These are phyloP conservation scores for Primulina eburnea DNA, from an alignment of 257 asterid species.

Conservation along the genomic window DNA sequence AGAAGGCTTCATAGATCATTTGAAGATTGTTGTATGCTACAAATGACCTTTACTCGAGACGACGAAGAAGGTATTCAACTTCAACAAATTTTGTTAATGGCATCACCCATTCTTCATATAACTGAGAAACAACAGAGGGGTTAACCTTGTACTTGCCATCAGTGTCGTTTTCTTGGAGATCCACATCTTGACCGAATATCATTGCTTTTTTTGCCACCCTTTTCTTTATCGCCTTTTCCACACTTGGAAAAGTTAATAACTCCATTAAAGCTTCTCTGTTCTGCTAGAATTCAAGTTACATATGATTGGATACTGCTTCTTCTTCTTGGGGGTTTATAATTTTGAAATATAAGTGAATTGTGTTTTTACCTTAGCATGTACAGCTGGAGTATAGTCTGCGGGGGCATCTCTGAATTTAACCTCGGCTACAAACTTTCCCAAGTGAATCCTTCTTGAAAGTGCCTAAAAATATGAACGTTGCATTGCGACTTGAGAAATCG, in stretches of 20 bases:
- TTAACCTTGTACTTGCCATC: conserved; percentile 52
- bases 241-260: conserved; percentile 62
- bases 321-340: not conserved
- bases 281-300: conserved; percentile 32
- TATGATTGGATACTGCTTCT: not conserved
- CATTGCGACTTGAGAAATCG: not conserved
- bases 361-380: conserved; percentile 59
- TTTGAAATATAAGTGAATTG: not conserved
- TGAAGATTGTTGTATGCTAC: not conserved
- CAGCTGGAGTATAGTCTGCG: conserved; percentile 57
- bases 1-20: not conserved
- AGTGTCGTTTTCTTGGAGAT: conserved; percentile 25
- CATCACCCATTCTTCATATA: conserved; percentile 77
- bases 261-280: conserved; percentile 71
- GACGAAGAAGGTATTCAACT: conserved; percentile 79
- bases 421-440: conserved; percentile 89
- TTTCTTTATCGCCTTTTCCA: conserved; percentile 67
- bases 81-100: conserved; percentile 78
- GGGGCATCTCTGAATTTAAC: conserved; percentile 69
- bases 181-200: conserved; percentile 68
- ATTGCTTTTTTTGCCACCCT: conserved; percentile 79
- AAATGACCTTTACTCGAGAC: conserved; percentile 39
- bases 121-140: conserved; percentile 46
- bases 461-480: conserved; percentile 39
- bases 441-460: conserved; percentile 80